Evolutionary conservation across 2,329 filamentous ascomycete species (phyloP), one percentile per base, ranked within the genome.

Genomic region (Penicillium fuscoglaucum): DNA sequence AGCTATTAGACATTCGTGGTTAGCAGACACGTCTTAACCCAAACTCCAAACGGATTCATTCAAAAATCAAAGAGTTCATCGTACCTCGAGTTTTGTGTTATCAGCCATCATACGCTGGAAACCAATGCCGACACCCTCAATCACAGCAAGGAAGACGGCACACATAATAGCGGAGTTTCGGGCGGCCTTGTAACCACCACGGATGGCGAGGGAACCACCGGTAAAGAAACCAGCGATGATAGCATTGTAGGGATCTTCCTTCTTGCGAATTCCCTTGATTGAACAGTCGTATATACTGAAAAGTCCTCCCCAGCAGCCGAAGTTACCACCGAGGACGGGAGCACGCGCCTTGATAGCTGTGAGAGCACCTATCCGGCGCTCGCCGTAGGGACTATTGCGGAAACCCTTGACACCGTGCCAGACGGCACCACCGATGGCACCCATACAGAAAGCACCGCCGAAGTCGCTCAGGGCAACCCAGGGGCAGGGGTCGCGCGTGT

Each of bases 171-270:
- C 95, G 60, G 91, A 93, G 78, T 98, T 98, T 70, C 95, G 85
- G 64, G 95, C 92, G 31, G 93, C 91, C 81, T 91, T 93, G 76
- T 89, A 89, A 59, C 95, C 95, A 70, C 95, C 95, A 79, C 95
- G 87, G 63, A 98, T 88, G 52, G 95, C 95, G 33, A 99, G 84
- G 31, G 93, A 87, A 66, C 95, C 95, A 71, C 92, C 93, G 3
- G 95, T 98, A 78, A 97, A 95, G 83, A 98, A 97, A 55, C 95
- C 95, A 44, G 93, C 95, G 68, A 93, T 96, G 76, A 99, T 98
- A 71, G 93, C 92, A 79, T 98, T 98, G 82, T 92, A 98, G 13
- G 95, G 92, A 75, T 98, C 95, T 78, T 99, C 95, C 88, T 98
- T 98, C 83, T 95, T 91, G 65, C 92, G 83, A 55, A 93, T 81